Evolutionary conservation across 2,329 filamentous ascomycete species (phyloP).

Genomic region (Hortaea werneckii): DNA sequence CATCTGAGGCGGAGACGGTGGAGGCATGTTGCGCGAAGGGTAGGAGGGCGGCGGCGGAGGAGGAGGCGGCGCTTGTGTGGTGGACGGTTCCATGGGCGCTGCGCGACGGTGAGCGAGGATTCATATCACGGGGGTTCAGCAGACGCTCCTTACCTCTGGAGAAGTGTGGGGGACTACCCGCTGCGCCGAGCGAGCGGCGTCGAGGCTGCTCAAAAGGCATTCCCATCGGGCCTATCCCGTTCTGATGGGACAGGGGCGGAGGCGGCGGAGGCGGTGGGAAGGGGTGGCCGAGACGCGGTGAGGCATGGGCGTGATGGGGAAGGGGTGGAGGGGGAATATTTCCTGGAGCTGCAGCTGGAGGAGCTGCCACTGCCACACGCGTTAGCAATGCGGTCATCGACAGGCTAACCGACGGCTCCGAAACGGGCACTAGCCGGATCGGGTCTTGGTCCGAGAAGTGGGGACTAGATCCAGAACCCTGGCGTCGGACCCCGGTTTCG

Average conservation of each 20-base stretch:
- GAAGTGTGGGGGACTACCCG: conserved; percentile 25
- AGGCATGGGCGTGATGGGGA: conserved; percentile 10
- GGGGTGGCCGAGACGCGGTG: conserved; percentile 13
- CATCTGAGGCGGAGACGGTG: conserved; percentile 38
- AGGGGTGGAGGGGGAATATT: neutral
- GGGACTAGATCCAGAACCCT: conserved; percentile 1
- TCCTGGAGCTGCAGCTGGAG: neutral
- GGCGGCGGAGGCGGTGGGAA: conserved; percentile 13
- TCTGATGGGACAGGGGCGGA: conserved; percentile 15
- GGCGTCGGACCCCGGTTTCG: neutral
- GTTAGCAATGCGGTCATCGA: conserved; percentile 2
- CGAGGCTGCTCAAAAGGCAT: conserved; percentile 34
- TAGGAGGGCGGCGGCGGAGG: conserved; percentile 29
- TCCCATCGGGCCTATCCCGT: conserved; percentile 26
- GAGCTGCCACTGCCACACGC: too few relatives aligned
- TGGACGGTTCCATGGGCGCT: conserved; percentile 19
- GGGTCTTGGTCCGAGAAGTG: too few relatives aligned
- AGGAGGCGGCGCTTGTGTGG: too few relatives aligned
- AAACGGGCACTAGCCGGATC: conserved; percentile 1
- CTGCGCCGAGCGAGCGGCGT: conserved; percentile 33
- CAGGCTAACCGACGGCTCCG: neutral
- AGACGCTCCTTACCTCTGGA: conserved; percentile 11
- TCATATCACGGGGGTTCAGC: too few relatives aligned
- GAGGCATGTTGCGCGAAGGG: conserved; percentile 37
- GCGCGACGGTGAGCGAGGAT: too few relatives aligned